A percentile compares a stretch with the other conserved stretches of the same genome.
Conservation (phyloP, 2,329 filamentous ascomycete genomes). For the Chaetomium olivaceum region DNA sequence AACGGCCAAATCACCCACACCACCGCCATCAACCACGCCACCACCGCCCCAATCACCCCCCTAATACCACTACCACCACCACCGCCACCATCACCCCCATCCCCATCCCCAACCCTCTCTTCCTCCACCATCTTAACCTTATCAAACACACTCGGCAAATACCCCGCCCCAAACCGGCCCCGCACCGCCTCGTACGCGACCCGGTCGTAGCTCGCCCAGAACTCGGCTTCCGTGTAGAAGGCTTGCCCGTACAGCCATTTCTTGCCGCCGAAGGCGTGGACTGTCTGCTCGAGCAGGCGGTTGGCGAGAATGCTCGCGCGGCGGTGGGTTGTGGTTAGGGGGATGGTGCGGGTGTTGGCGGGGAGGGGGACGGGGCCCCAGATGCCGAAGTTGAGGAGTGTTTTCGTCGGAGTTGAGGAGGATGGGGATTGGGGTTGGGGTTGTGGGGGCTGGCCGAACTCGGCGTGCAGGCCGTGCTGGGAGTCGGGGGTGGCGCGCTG, state of each 20-base stretch:
- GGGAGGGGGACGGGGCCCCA: background rate
- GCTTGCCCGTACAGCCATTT: conserved; percentile 12
- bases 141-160: conserved; percentile 11
- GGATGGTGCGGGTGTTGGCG: no score
- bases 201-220: conserved; percentile 9
- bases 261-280: background rate
- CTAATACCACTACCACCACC: no score
- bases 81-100: background rate
- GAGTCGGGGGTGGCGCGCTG: conserved; percentile 38
- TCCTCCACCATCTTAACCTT: conserved; percentile 31
- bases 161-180: background rate
- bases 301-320: background rate
- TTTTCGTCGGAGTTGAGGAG: background rate
- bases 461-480: conserved; percentile 49
- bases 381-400: conserved; percentile 6
- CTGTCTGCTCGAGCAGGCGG: background rate
- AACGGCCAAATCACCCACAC: conserved; percentile 45
- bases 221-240: conserved; percentile 9
- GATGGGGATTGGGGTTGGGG: no score
- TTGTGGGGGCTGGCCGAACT: conserved; percentile 37
- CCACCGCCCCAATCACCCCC: conserved; percentile 14
- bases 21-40: conserved; percentile 39
- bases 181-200: conserved; percentile 1
- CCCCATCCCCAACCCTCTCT: background rate
- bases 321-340: background rate